Evolutionary conservation across 2,329 filamentous ascomycete genomes (phyloP).

Genomic region (Pseudocercospora fijiensis): DNA sequence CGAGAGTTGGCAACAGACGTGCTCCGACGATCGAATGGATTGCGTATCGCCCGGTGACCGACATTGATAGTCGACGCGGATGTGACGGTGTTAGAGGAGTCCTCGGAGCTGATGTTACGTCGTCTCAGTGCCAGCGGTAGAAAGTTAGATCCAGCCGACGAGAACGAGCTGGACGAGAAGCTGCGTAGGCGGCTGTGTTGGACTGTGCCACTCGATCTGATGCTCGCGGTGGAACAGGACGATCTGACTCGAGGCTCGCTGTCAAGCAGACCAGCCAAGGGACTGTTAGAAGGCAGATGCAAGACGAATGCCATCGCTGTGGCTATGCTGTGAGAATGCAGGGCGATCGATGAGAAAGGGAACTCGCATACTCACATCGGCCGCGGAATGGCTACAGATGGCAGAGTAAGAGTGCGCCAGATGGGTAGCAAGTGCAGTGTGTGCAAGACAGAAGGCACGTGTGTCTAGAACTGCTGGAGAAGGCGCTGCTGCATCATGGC

Average conservation of each 20-base stretch:
- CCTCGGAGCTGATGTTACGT: conserved; percentile 10
- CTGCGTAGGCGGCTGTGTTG: conserved; percentile 31
- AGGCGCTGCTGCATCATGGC: background rate
- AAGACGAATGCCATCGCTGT: conserved; percentile 18
- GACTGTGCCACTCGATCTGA: conserved; percentile 29
- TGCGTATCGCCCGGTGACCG: conserved; percentile 13
- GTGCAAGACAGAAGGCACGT: conserved; percentile 1
- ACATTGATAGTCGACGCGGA: conserved; percentile 19
- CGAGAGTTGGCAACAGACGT: conserved; percentile 16
- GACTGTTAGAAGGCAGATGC: conserved; percentile 12
- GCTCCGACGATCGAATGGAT: conserved; percentile 10
- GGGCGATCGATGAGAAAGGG: conserved; percentile 5
- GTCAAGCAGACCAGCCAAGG: conserved; percentile 13
- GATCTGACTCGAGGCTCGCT: conserved; percentile 18
- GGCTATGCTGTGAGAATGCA: conserved; percentile 10
- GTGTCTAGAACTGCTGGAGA: background rate
- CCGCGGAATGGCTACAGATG: background rate
- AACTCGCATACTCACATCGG: conserved; percentile 3
- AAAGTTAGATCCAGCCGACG: conserved; percentile 28
- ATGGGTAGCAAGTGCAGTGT: background rate
- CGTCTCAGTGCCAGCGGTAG: conserved; percentile 16
- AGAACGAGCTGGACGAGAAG: conserved; percentile 33
- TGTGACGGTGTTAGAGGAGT: background rate
- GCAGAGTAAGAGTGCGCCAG: background rate
- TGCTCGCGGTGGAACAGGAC: conserved; percentile 27